Evolutionary conservation across 1,139 yeast species (phyloP).

Genomic region (Geotrichum cucujoidarum): DNA sequence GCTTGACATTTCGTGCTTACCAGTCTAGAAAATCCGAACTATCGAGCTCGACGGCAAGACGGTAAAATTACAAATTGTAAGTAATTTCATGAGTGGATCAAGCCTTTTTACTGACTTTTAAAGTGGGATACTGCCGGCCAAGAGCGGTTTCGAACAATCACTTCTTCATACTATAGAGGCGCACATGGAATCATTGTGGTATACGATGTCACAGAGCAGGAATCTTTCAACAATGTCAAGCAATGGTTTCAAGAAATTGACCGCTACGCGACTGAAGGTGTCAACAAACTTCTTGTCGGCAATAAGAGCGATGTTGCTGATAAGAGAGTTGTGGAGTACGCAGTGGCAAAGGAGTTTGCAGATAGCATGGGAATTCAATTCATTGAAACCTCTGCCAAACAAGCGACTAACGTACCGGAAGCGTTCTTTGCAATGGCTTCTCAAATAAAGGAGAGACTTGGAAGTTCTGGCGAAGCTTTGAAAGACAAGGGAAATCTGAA

Average conservation of each 20-base stretch:
- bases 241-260: constrained; percentile 99
- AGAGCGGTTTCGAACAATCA: constrained; percentile 95
- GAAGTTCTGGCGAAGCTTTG: constrained; percentile 52
- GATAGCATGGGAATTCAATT: constrained; percentile 94
- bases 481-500: constrained; percentile 70
- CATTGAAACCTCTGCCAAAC: constrained; percentile 93
- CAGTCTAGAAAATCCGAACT: constrained; percentile 86
- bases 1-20: background rate
- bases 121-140: constrained; percentile 98
- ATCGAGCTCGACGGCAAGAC: constrained; percentile 96
- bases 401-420: constrained; percentile 94
- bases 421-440: constrained; percentile 98
- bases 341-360: constrained; percentile 96
- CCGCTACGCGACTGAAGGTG: constrained; percentile 97
- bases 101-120: background rate
- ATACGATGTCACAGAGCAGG: constrained; percentile 97
- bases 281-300: constrained; percentile 91
- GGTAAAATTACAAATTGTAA: constrained; percentile 79
- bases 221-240: constrained; percentile 92
- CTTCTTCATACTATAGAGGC: constrained; percentile 96
- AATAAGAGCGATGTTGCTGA: constrained; percentile 93
- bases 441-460: constrained; percentile 95
- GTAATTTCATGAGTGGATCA: constrained; percentile 12
- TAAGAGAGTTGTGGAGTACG: constrained; percentile 91
- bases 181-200: constrained; percentile 98